A percentile compares a stretch with the other conserved stretches of the same genome.
phyloP scores from a whole-genome alignment of 306 rosid species.

The Cyclanthera cordifolia region DNA sequence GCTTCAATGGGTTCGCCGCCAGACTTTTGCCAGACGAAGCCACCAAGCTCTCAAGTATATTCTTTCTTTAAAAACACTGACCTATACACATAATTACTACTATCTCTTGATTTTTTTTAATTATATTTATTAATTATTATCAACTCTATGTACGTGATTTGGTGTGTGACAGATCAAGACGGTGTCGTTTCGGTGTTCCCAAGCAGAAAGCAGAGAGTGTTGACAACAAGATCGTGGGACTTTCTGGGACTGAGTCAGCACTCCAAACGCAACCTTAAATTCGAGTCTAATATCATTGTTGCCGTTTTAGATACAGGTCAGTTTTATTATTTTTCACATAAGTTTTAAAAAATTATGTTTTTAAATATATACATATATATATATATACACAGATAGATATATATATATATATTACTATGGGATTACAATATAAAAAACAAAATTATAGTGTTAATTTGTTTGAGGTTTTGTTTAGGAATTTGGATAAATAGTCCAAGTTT shows the following conservation, averaged over 20 bases:
- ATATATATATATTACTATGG: too few species aligned
- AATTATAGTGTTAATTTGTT: not conserved
- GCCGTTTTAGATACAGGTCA: slow-evolving; percentile 52
- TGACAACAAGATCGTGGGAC: slow-evolving; percentile 82
- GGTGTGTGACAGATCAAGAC: slow-evolving; percentile 20
- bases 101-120: too few species aligned
- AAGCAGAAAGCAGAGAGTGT: slow-evolving; percentile 33
- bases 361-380: too few species aligned
- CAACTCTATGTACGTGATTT: not conserved
- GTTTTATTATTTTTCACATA: not conserved
- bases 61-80: too few species aligned
- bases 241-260: slow-evolving; percentile 41
- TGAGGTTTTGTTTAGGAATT: slow-evolving; percentile 26
- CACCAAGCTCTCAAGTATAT: slow-evolving; percentile 35
- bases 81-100: too few species aligned
- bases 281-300: slow-evolving; percentile 50
- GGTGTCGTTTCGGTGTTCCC: slow-evolving; percentile 63
- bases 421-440: not conserved
- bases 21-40: slow-evolving; percentile 68
- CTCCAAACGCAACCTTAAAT: slow-evolving; percentile 11
- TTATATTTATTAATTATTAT: not conserved
- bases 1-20: slow-evolving; percentile 79
- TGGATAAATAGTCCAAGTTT: slow-evolving; percentile 57
- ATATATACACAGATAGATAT: too few species aligned
- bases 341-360: too few species aligned